phyloP scores from a whole-genome alignment of 495 filamentous ascomycete species.

The Aspergillus sclerotiicarbonarius region DNA sequence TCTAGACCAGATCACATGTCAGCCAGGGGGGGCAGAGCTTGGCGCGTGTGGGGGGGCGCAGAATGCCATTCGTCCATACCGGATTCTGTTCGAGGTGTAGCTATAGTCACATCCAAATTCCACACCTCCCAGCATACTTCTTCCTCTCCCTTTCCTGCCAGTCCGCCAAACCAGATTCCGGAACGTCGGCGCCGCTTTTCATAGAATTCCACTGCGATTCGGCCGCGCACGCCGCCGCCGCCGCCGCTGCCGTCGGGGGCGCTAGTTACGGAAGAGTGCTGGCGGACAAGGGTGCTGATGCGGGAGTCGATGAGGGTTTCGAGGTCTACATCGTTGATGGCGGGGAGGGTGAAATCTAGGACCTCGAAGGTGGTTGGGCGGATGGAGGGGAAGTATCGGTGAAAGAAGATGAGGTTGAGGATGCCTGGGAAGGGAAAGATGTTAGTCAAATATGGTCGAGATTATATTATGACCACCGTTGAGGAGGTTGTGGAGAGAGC shows the following conservation, averaged over 20 bases:
- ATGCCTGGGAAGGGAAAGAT: conserved; percentile 57
- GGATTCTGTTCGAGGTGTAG: conserved; percentile 81
- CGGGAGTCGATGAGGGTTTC: conserved; percentile 91
- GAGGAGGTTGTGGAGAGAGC: background rate
- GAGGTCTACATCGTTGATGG: conserved; percentile 82
- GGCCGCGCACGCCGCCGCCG: conserved; percentile 58
- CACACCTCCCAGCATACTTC: conserved; percentile 97
- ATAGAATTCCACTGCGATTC: conserved; percentile 88
- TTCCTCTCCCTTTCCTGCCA: conserved; percentile 69
- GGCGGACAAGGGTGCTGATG: conserved; percentile 69
- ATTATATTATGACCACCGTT: background rate
- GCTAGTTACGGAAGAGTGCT: conserved; percentile 45
- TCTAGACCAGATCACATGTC: conserved; percentile 48
- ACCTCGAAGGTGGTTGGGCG: conserved; percentile 84
- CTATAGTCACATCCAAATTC: conserved; percentile 87
- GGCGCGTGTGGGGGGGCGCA: background rate
- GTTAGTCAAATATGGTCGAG: background rate
- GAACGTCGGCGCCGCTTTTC: conserved; percentile 84
- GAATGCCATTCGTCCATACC: conserved; percentile 50
- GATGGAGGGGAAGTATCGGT: conserved; percentile 89
- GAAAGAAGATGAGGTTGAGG: conserved; percentile 98
- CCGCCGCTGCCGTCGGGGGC: conserved; percentile 49
- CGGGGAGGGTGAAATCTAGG: conserved; percentile 85
- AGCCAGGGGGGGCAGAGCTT: too few species aligned
- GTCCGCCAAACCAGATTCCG: conserved; percentile 61